Base-by-base conservation (phyloP, 1,284 basidiomycete genomes). In the Melampsora americana region DNA sequence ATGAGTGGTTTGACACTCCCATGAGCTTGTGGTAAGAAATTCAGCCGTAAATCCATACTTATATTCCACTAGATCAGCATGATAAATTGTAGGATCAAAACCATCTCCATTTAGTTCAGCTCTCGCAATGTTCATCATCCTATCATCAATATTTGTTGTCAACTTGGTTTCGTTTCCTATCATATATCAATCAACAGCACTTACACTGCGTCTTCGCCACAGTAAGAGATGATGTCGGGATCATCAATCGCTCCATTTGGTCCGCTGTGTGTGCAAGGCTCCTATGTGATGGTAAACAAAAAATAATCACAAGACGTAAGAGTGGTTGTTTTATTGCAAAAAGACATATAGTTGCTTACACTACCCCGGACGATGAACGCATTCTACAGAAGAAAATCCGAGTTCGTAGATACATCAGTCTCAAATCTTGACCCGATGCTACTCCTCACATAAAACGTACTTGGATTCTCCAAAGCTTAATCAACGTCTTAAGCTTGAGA, bases 1-100 rank as follows among this genome's bases (percentile, higher is more conserved):
- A 44, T 76, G 66, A 26, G 67, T 69, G 46, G 30, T 61, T 46
- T 76, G 73, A 48, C 73, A 76, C 68, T 76, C 42, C 73, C 73
- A 76, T n/a, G 73, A 68, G 44, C 20, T 12, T 35, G 66, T 76
- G n/a, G 73, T 76, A 5, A 76, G 60, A 39, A 67, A 76, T 48
- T 76, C 73, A 20, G 66, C 60, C 30, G 66, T 76, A 23, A 76
- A 76, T 12, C 73, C 73, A 32, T 76, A 76, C 28, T 76, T 76
- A 7, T 23, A 30, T 30, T 68, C 73, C 20, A 64, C 73, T 32
- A 68, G 32, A 18, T 53, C n/a, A 12, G 59, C 73, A 23, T 65
- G 32, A 46, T 61, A 76, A 11, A 76, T 68, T 5, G 28, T 60
- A 7, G 39, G 42, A 48, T 69, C 26, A 14, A 76, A 61, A n/a